Percentiles rank a stretch among this genome's conserved stretches.
Evolutionary conservation across 2,329 filamentous ascomycete genomes (phyloP).

Genomic region (Beauveria bassiana): DNA sequence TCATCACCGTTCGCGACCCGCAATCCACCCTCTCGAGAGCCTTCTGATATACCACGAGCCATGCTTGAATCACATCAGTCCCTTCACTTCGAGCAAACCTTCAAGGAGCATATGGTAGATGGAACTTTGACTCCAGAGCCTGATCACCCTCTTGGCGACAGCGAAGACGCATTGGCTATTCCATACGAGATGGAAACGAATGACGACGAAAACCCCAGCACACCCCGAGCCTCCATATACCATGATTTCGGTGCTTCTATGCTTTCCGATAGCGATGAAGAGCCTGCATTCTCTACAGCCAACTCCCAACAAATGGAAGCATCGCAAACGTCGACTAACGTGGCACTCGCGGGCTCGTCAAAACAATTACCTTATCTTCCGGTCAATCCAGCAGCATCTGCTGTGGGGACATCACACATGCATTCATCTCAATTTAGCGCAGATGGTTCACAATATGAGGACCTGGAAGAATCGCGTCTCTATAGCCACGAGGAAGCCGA

Average conservation of each 20-base stretch:
- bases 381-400: constrained; percentile 4
- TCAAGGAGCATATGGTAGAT: constrained; percentile 18
- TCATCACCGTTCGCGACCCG: constrained; percentile 45
- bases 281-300: constrained; percentile 19
- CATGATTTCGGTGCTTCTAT: constrained; percentile 23
- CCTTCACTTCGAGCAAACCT: not conserved
- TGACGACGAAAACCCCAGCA: constrained; percentile 34
- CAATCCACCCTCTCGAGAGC: constrained; percentile 27
- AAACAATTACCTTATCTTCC: constrained; percentile 17
- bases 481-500: constrained; percentile 75
- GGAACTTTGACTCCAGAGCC: constrained; percentile 17
- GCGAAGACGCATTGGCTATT: constrained; percentile 49
- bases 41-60: constrained; percentile 8
- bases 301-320: not conserved
- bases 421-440: not conserved
- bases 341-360: not conserved
- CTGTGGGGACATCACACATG: not conserved
- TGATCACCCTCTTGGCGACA: constrained; percentile 34
- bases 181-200: constrained; percentile 43
- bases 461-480: constrained; percentile 57
- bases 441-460: constrained; percentile 26
- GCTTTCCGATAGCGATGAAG: constrained; percentile 16
- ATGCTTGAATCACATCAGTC: constrained; percentile 20
- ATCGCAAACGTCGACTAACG: not conserved
- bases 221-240: constrained; percentile 46